Conservation (phyloP, 345 rosid genomes). For the Acer campestre region DNA sequence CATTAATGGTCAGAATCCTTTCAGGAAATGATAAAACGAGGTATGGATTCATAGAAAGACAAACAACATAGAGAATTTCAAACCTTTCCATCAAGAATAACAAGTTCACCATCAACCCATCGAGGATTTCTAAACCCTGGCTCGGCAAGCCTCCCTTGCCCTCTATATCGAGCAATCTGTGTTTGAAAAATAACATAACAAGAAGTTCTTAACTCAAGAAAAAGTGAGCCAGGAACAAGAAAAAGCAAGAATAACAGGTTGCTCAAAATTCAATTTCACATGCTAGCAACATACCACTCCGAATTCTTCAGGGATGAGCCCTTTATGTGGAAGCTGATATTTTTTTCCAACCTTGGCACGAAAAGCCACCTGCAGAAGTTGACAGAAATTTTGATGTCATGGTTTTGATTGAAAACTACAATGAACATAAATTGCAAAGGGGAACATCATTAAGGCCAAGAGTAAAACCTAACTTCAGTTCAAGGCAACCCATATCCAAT, state of each 20-base stretch:
- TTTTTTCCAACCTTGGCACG: conserved; percentile 93
- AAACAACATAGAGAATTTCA: background rate
- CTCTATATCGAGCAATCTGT: conserved; percentile 92
- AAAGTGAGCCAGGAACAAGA: background rate
- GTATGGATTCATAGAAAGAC: background rate
- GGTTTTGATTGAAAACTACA: conserved; percentile 1
- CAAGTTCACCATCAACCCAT: conserved; percentile 99
- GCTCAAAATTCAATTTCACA: conserved; percentile 13
- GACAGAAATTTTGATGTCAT: background rate
- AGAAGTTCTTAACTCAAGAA: conserved; percentile 6
- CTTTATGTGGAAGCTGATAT: conserved; percentile 91
- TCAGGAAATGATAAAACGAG: conserved; percentile 1
- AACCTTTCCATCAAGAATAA: conserved; percentile 96
- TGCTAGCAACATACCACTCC: conserved; percentile 66
- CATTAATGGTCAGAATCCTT: conserved; percentile 16
- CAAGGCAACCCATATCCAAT: background rate
- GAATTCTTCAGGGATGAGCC: conserved; percentile 94
- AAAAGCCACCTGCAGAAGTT: conserved; percentile 71
- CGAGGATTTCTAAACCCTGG: conserved; percentile 84
- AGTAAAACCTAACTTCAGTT: background rate
- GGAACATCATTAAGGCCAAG: background rate
- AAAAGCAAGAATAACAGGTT: background rate
- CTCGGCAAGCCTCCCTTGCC: conserved; percentile 95
- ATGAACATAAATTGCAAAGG: background rate
- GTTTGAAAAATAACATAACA: conserved; percentile 13